These are phyloP conservation scores for Austroboletus festivus DNA, from an alignment of 768 basidiomycete species.

Conservation along the genomic window DNA sequence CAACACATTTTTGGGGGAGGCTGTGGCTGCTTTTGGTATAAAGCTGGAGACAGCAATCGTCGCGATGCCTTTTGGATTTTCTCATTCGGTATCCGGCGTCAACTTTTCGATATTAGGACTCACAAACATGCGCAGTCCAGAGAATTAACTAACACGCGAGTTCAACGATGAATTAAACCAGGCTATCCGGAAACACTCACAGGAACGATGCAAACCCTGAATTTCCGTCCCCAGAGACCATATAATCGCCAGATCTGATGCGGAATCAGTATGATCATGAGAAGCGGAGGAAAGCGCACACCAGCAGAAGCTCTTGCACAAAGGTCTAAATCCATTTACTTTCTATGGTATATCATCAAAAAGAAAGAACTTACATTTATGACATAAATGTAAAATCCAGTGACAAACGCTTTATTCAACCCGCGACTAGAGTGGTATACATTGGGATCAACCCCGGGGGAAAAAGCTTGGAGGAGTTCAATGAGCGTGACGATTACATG, in stretches of 20 bases:
- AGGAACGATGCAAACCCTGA: conserved; percentile 13
- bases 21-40: conserved; percentile 7
- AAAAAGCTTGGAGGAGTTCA: conserved; percentile 16
- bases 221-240: conserved; percentile 12
- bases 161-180: background rate
- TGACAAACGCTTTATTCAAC: conserved; percentile 3
- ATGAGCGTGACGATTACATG: conserved; percentile 13
- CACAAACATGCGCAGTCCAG: conserved; percentile 17
- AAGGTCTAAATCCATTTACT: conserved; percentile 7
- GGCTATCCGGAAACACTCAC: conserved; percentile 1
- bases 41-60: conserved; percentile 18
- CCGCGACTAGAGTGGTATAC: conserved; percentile 9
- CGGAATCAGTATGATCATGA: background rate
- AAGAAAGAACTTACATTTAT: conserved; percentile 13
- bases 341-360: background rate
- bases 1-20: background rate
- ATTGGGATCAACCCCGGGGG: background rate
- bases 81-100: background rate
- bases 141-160: conserved; percentile 8
- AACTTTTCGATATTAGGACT: conserved; percentile 2
- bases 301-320: conserved; percentile 18
- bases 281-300: background rate
- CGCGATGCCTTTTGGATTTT: conserved; percentile 6
- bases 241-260: conserved; percentile 24
- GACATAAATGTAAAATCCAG: conserved; percentile 19